These are phyloP conservation scores for Serendipita sp. DNA, from an alignment of 768 basidiomycete species.

Conservation along the genomic window DNA sequence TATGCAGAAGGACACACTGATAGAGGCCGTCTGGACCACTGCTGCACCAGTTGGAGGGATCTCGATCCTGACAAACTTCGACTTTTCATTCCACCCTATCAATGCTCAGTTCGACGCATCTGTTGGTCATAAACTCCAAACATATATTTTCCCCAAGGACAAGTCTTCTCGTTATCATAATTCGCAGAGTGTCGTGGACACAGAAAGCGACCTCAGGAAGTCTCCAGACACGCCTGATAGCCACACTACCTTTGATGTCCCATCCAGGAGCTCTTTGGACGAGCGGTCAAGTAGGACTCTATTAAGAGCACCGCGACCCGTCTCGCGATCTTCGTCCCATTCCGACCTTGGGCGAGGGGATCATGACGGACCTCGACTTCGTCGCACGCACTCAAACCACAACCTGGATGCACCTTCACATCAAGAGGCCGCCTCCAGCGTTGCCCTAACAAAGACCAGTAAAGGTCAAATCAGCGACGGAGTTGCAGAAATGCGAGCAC, in stretches of 20 bases:
- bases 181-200: background rate
- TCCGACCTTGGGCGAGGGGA: background rate
- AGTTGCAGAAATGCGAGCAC: slow-evolving; percentile 1
- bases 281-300: background rate
- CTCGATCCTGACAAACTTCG: slow-evolving; percentile 68
- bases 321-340: slow-evolving; percentile 1
- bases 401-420: background rate
- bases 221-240: background rate
- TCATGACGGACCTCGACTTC: background rate
- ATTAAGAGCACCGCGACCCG: background rate
- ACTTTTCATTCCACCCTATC: slow-evolving; percentile 70
- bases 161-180: background rate
- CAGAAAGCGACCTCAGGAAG: background rate
- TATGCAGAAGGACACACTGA: slow-evolving; percentile 50
- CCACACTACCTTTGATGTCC: background rate
- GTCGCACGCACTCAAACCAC: background rate
- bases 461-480: background rate
- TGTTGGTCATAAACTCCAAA: slow-evolving; percentile 66
- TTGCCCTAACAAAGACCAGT: background rate
- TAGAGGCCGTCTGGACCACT: slow-evolving; percentile 62
- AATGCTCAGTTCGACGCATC: slow-evolving; percentile 73
- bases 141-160: slow-evolving; percentile 43
- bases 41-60: slow-evolving; percentile 90
- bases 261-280: background rate
- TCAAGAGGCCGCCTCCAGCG: background rate